Base-by-base conservation (phyloP, 768 basidiomycete species). In the Tricholoma flavovirens region DNA sequence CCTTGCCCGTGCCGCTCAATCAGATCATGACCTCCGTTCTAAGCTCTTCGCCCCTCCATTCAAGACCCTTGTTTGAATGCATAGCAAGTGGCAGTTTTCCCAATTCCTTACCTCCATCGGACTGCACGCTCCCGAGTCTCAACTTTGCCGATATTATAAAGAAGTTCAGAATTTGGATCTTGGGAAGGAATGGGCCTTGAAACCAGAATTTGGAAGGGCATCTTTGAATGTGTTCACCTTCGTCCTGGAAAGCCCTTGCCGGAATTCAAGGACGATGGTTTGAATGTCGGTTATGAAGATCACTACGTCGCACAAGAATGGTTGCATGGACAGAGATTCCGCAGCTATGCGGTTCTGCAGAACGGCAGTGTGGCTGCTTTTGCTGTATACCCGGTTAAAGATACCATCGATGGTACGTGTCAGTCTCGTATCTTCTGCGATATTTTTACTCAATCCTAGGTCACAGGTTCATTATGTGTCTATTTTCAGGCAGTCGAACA, bases 71-170 rank as follows among this genome's bases (percentile, higher is more conserved):
- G 33, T 65, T 14, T 54, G 49, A 4, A 56, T 65, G 26, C 64
- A 65, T 32, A 63, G 53, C 56, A 65, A 63, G 51, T 65, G 64
- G 62, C 58, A 65, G 32, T 63, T 65, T 36, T 53, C 57, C 26
- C 56, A 50, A 48, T 60, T 60, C 49, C 46, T 63, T 12, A 12
- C 11, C 8, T 26, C 43, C 2, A 50, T 56, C n/a, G 42, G 56
- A 9, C 55, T 65, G 10, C 54, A 60, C 24, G 38, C 48, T 14
- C 62, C 62, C 17, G 33, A 49, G 14, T 50, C 64, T n/a, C 22
- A 24, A 8, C 53, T 62, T 11, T 63, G 62, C 53, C 54, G 43
- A 45, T 55, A 10, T 15, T 61, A 58, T 21, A 54, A 58, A 30
- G 60, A 61, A 22, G 54, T 61, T 11, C 14, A 54, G 55, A 30